phyloP scores from a whole-genome alignment of 2,329 filamentous ascomycete genomes.

The Botrytis sinoallii region DNA sequence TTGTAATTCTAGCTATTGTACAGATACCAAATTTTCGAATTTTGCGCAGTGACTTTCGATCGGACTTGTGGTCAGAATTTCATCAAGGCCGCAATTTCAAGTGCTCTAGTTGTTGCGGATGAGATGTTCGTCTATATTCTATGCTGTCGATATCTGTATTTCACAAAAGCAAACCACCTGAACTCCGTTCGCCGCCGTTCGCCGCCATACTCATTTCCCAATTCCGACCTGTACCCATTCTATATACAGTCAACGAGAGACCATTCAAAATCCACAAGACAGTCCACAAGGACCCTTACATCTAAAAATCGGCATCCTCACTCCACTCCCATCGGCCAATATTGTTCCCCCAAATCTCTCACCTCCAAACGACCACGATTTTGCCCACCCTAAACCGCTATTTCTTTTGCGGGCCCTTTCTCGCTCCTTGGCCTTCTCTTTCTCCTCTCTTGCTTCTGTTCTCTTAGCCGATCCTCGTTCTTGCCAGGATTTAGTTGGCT shows the following conservation, averaged over 20 bases:
- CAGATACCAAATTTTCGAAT: neutral
- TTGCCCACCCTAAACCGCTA: constrained; percentile 10
- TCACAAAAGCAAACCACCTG: neutral
- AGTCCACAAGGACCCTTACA: constrained; percentile 13
- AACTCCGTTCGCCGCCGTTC: neutral
- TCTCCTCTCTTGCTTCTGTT: neutral
- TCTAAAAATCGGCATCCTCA: constrained; percentile 12
- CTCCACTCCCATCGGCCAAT: constrained; percentile 9
- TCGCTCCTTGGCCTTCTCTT: neutral
- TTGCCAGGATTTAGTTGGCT: neutral
- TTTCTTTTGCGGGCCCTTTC: constrained; percentile 10
- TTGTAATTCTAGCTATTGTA: neutral
- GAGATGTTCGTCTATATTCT: neutral
- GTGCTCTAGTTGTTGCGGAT: neutral
- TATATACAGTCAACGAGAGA: neutral
- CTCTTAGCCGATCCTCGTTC: neutral
- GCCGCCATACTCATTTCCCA: neutral
- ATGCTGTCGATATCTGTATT: neutral
- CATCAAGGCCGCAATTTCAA: neutral
- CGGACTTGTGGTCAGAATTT: neutral
- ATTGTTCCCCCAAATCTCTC: constrained; percentile 10
- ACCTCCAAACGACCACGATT: constrained; percentile 15
- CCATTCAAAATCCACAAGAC: neutral
- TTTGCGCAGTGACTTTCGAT: neutral
- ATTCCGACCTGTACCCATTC: neutral